These are phyloP conservation scores for Xylaria sp. DNA, from an alignment of 2,329 filamentous ascomycete species.

Conservation along the genomic window DNA sequence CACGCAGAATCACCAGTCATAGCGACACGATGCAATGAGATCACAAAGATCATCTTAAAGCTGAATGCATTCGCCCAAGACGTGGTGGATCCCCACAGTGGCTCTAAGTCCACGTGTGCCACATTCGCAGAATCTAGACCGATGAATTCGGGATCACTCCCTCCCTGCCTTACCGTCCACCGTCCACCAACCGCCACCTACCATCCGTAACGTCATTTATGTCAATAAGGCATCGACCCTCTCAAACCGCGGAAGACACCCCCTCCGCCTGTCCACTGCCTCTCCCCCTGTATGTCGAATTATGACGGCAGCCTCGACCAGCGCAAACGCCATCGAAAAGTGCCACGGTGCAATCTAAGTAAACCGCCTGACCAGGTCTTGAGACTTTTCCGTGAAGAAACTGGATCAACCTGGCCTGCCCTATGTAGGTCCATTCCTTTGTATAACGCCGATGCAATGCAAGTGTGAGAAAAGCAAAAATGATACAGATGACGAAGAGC, in stretches of 20 bases:
- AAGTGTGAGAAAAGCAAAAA: constrained; percentile 38
- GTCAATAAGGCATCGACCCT: background rate
- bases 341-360: constrained; percentile 39
- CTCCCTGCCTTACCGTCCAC: background rate
- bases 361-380: constrained; percentile 31
- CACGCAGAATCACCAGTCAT: constrained; percentile 3
- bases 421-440: constrained; percentile 34
- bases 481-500: constrained; percentile 32
- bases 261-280: constrained; percentile 1
- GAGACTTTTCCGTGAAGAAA: constrained; percentile 36
- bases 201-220: background rate
- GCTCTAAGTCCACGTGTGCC: background rate
- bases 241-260: background rate
- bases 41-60: constrained; percentile 1
- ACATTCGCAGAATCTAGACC: constrained; percentile 13
- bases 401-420: constrained; percentile 29
- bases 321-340: constrained; percentile 45
- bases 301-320: constrained; percentile 47
- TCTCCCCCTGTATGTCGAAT: constrained; percentile 29
- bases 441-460: constrained; percentile 64
- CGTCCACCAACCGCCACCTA: no score
- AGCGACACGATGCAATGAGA: constrained; percentile 8
- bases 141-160: background rate
- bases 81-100: background rate
- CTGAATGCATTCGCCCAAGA: constrained; percentile 3